phyloP scores from a whole-genome alignment of 2,329 filamentous ascomycete genomes.

The Cercospora beticola region DNA sequence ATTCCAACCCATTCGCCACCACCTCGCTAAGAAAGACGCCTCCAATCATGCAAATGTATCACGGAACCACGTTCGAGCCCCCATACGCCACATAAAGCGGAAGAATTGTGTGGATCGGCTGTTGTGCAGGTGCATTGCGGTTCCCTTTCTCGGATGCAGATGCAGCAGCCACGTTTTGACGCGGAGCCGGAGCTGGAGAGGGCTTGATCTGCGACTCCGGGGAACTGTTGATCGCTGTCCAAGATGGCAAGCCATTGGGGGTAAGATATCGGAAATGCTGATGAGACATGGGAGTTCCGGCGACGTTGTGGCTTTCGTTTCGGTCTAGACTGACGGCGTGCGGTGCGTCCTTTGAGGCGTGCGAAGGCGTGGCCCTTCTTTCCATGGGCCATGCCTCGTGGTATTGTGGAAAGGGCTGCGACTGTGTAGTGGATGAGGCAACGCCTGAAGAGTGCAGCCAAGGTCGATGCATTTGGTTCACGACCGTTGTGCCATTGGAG shows the following conservation, averaged over 20 bases:
- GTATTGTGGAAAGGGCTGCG: not conserved
- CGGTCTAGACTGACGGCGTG: not conserved
- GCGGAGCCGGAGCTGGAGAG: not conserved
- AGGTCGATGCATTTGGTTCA: not conserved
- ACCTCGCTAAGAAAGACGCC: not conserved
- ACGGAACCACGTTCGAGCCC: not conserved
- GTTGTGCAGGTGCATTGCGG: not conserved
- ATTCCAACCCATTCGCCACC: not conserved
- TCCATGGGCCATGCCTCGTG: not conserved
- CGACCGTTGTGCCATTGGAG: not conserved
- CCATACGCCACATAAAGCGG: not conserved
- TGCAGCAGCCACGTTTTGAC: constrained; percentile 5
- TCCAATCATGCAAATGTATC: not conserved
- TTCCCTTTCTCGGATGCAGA: not conserved
- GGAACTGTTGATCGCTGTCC: constrained; percentile 9
- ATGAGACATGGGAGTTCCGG: not conserved
- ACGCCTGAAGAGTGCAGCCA: not conserved
- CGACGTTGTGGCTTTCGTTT: not conserved
- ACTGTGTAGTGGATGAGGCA: not conserved
- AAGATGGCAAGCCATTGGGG: constrained; percentile 7
- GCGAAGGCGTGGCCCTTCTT: not conserved
- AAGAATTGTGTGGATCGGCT: not conserved
- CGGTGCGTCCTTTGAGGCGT: not conserved
- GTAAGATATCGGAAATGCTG: constrained; percentile 6
- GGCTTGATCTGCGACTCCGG: not conserved